Evolutionary conservation across 176 grass and related monocot genomes (phyloP).

Genomic region (Tillandsia leiboldiana): DNA sequence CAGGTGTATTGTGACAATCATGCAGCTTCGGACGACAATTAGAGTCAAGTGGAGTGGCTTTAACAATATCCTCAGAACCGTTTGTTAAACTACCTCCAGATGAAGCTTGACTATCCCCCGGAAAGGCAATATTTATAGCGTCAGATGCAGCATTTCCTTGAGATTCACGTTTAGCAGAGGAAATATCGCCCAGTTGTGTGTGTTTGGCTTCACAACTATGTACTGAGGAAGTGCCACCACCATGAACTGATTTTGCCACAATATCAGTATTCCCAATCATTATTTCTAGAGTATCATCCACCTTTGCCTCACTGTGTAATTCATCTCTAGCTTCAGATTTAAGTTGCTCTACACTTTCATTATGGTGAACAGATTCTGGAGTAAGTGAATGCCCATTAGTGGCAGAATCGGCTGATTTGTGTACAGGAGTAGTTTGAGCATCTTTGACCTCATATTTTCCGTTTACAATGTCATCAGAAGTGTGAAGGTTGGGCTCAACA

Average conservation of each 20-base stretch:
- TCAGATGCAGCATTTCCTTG: constrained; percentile 22
- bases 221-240: constrained; percentile 14
- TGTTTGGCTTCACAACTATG: constrained; percentile 13
- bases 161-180: constrained; percentile 20
- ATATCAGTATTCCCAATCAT: constrained; percentile 24
- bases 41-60: constrained; percentile 8
- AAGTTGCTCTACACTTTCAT: constrained; percentile 14
- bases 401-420: constrained; percentile 7
- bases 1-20: not conserved
- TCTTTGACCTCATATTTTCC: constrained; percentile 22
- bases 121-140: not conserved
- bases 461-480: constrained; percentile 21
- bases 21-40: not conserved
- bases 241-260: not conserved
- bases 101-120: not conserved
- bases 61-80: constrained; percentile 9
- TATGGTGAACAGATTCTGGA: constrained; percentile 12
- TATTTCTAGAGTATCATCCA: constrained; percentile 27
- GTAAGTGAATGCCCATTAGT: constrained; percentile 22
- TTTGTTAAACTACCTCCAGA: not conserved
- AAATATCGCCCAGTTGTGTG: not conserved
- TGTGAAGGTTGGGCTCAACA: constrained; percentile 2
- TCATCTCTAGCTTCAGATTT: not conserved
- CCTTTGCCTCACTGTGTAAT: constrained; percentile 6
- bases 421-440: constrained; percentile 20